These are phyloP conservation scores for Hypoxylon sp. DNA, from an alignment of 2,329 filamentous ascomycete species.

Conservation along the genomic window DNA sequence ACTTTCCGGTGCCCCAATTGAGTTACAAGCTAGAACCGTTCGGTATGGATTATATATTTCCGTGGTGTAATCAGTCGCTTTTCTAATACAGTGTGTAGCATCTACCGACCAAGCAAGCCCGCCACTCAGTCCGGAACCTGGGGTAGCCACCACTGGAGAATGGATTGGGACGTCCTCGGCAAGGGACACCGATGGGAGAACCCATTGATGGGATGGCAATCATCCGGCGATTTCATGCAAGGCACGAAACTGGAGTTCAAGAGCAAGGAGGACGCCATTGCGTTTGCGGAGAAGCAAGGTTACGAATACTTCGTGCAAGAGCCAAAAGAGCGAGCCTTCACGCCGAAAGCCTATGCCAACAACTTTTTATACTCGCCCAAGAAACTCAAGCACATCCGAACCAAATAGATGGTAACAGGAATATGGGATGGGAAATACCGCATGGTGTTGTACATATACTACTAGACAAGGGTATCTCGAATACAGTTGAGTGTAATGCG, in stretches of 20 bases:
- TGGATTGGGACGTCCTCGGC: constrained; percentile 96
- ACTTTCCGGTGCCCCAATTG: constrained; percentile 91
- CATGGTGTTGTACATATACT: constrained; percentile 42
- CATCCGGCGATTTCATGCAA: constrained; percentile 94
- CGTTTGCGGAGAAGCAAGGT: constrained; percentile 97
- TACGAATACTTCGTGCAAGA: constrained; percentile 99
- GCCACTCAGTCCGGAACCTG: constrained; percentile 95
- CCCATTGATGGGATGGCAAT: constrained; percentile 98
- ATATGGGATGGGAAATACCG: constrained; percentile 6
- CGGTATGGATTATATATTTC: constrained; percentile 72
- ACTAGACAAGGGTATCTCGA: constrained; percentile 43
- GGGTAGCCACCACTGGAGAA: constrained; percentile 88
- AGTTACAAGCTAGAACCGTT: constrained; percentile 93
- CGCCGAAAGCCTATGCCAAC: constrained; percentile 95
- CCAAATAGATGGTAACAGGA: constrained; percentile 71
- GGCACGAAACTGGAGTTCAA: constrained; percentile 92
- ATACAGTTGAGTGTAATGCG: constrained; percentile 20
- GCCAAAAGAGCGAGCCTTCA: constrained; percentile 87
- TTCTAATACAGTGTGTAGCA: constrained; percentile 68
- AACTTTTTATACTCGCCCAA: constrained; percentile 90
- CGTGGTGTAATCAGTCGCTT: not conserved
- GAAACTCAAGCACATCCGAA: constrained; percentile 89
- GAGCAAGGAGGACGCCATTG: constrained; percentile 92
- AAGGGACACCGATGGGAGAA: constrained; percentile 99
- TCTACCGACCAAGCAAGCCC: constrained; percentile 92